A percentile compares a stretch with the other conserved stretches of the same genome.
These are phyloP conservation scores for Nemania sp. DNA, from an alignment of 2,329 filamentous ascomycete species.

Conservation along the genomic window DNA sequence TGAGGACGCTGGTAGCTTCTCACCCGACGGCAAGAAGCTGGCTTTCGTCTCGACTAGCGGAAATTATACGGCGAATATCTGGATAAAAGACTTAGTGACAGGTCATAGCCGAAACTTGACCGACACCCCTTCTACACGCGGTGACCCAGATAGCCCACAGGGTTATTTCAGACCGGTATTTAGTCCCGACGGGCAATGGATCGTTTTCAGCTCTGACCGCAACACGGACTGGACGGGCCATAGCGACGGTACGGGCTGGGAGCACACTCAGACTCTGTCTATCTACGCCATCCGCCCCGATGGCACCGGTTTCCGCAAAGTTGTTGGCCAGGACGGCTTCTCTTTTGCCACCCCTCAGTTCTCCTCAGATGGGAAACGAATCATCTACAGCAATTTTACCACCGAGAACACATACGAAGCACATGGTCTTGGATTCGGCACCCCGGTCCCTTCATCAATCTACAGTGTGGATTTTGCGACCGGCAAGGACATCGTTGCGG, in stretches of 20 bases:
- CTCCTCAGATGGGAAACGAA: slow-evolving; percentile 52
- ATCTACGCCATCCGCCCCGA: slow-evolving; percentile 56
- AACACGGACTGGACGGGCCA: slow-evolving; percentile 58
- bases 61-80: slow-evolving; percentile 55
- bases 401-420: slow-evolving; percentile 54
- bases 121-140: slow-evolving; percentile 46
- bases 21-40: slow-evolving; percentile 53
- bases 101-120: slow-evolving; percentile 53
- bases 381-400: slow-evolving; percentile 57
- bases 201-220: slow-evolving; percentile 57
- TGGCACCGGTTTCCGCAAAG: slow-evolving; percentile 53
- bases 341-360: slow-evolving; percentile 55
- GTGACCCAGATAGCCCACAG: slow-evolving; percentile 46
- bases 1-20: slow-evolving; percentile 54
- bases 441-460: slow-evolving; percentile 50
- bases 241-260: slow-evolving; percentile 55
- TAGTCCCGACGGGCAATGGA: slow-evolving; percentile 57
- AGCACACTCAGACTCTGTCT: slow-evolving; percentile 56
- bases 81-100: slow-evolving; percentile 54
- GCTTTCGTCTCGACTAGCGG: slow-evolving; percentile 57
- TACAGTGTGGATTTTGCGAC: slow-evolving; percentile 56
- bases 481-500: slow-evolving; percentile 49
- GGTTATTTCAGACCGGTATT: slow-evolving; percentile 56
- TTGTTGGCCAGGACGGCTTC: slow-evolving; percentile 52
- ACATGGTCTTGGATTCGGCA: slow-evolving; percentile 48